A percentile compares a stretch with the other conserved stretches of the same genome.
These are phyloP conservation scores for Phoma sp. DNA, from an alignment of 2,329 filamentous ascomycete genomes.

Conservation along the genomic window DNA sequence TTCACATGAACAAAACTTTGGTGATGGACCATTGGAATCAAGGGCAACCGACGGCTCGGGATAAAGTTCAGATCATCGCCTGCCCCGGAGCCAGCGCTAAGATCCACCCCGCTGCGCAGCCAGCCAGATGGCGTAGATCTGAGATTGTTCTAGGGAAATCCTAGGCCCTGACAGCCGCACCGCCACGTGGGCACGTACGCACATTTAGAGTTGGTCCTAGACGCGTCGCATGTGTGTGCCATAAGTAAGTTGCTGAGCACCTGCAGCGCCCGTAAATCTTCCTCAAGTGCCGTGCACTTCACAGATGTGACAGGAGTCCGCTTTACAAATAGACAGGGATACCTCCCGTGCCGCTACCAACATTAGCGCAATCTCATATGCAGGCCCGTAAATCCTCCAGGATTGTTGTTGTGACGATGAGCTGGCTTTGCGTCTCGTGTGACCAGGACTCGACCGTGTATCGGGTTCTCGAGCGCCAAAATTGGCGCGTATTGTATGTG, in stretches of 20 bases:
- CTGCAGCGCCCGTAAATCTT: constrained; percentile 1
- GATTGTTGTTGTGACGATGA: constrained; percentile 9
- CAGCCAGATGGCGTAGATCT: constrained; percentile 16
- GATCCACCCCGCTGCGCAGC: constrained; percentile 11
- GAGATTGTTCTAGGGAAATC: constrained; percentile 19
- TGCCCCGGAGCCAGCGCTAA: constrained; percentile 26
- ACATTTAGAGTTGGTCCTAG: neutral
- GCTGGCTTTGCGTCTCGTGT: constrained; percentile 13
- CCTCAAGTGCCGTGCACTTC: neutral
- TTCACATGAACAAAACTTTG: constrained; percentile 10
- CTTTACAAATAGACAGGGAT: constrained; percentile 8
- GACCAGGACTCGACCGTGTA: neutral
- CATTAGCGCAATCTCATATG: constrained; percentile 11
- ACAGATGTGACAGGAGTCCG: neutral
- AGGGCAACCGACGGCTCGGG: constrained; percentile 15
- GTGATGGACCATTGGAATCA: constrained; percentile 10
- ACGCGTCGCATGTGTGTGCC: neutral
- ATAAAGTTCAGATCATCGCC: constrained; percentile 29
- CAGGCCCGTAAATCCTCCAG: constrained; percentile 9
- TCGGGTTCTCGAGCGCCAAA: neutral
- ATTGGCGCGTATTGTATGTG: neutral
- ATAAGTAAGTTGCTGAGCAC: neutral
- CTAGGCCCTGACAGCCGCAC: constrained; percentile 15
- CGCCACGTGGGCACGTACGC: constrained; percentile 14
- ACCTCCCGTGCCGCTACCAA: constrained; percentile 11